Evolutionary conservation across 2,329 filamentous ascomycete species (phyloP).

Genomic region (Ascochyta fabae): DNA sequence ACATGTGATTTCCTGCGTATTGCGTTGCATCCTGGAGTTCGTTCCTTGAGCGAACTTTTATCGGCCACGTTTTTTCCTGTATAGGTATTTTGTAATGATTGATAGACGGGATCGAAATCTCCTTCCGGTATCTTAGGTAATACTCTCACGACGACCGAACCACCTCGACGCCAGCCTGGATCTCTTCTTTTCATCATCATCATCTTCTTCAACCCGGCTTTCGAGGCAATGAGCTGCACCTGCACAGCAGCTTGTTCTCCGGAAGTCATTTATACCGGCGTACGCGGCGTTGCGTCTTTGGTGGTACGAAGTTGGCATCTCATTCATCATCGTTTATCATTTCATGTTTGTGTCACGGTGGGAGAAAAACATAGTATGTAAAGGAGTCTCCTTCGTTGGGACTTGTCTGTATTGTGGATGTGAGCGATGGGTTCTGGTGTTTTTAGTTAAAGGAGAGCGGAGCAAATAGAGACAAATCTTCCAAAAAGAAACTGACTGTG

Average conservation of each 20-base stretch:
- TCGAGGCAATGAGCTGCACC: slow-evolving; percentile 27
- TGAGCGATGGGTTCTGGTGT: slow-evolving; percentile 19
- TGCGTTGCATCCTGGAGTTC: slow-evolving; percentile 45
- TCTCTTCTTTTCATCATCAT: slow-evolving; percentile 36
- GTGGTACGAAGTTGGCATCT: slow-evolving; percentile 31
- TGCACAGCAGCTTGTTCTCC: slow-evolving; percentile 26
- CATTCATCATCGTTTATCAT: slow-evolving; percentile 27
- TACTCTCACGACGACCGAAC: slow-evolving; percentile 43
- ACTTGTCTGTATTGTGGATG: slow-evolving; percentile 24
- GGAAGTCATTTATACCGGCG: slow-evolving; percentile 35
- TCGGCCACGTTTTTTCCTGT: slow-evolving; percentile 45
- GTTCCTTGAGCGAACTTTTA: slow-evolving; percentile 43
- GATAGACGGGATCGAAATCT: slow-evolving; percentile 49
- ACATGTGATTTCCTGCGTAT: slow-evolving; percentile 29
- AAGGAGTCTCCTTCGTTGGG: slow-evolving; percentile 31
- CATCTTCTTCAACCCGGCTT: slow-evolving; percentile 32
- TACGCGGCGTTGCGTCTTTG: slow-evolving; percentile 36
- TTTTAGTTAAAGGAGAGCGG: slow-evolving; percentile 31
- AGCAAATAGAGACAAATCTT: slow-evolving; percentile 29
- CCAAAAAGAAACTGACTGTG: slow-evolving; percentile 2
- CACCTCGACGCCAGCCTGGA: slow-evolving; percentile 35
- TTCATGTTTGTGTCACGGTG: slow-evolving; percentile 30
- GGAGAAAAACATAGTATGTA: slow-evolving; percentile 39
- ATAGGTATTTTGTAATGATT: slow-evolving; percentile 52
- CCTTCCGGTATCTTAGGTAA: slow-evolving; percentile 43